These are phyloP conservation scores for Escovopsis weberi DNA, from an alignment of 2,329 filamentous ascomycete genomes.

Conservation along the genomic window DNA sequence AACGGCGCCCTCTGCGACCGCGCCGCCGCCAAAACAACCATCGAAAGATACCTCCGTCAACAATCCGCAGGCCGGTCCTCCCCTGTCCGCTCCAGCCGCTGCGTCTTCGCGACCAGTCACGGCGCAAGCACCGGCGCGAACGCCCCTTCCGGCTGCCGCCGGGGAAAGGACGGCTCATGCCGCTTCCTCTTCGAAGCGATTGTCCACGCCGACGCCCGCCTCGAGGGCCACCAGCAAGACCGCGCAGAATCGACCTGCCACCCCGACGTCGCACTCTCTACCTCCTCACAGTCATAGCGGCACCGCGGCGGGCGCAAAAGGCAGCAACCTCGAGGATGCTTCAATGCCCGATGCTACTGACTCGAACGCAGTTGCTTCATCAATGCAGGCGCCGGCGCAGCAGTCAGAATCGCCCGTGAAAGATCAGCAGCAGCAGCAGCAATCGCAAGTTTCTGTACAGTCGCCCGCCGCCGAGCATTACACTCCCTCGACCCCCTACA, in stretches of 20 bases:
- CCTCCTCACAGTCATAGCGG: background rate
- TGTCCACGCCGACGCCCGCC: constrained; percentile 6
- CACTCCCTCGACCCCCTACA: constrained; percentile 20
- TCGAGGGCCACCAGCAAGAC: constrained; percentile 1
- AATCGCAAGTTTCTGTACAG: constrained; percentile 1
- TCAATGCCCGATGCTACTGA: constrained; percentile 9
- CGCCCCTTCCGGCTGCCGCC: background rate
- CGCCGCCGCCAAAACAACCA: constrained; percentile 1
- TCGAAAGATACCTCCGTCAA: background rate
- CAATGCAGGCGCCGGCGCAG: constrained; percentile 3
- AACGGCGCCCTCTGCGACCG: constrained; percentile 1
- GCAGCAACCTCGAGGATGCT: constrained; percentile 5
- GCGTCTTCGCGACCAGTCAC: background rate
- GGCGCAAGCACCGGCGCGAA: constrained; percentile 1
- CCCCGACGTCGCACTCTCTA: background rate
- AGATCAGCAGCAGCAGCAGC: constrained; percentile 5
- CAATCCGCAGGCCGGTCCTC: background rate
- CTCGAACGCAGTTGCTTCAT: background rate
- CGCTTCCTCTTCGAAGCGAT: background rate
- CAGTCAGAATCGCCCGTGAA: background rate
- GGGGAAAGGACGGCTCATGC: background rate
- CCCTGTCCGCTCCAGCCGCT: background rate
- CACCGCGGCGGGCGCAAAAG: background rate
- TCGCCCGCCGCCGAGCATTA: constrained; percentile 12
- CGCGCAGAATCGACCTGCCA: constrained; percentile 1